These are phyloP conservation scores for Moesziomyces sp. DNA, from an alignment of 1,284 basidiomycete genomes.

Conservation along the genomic window DNA sequence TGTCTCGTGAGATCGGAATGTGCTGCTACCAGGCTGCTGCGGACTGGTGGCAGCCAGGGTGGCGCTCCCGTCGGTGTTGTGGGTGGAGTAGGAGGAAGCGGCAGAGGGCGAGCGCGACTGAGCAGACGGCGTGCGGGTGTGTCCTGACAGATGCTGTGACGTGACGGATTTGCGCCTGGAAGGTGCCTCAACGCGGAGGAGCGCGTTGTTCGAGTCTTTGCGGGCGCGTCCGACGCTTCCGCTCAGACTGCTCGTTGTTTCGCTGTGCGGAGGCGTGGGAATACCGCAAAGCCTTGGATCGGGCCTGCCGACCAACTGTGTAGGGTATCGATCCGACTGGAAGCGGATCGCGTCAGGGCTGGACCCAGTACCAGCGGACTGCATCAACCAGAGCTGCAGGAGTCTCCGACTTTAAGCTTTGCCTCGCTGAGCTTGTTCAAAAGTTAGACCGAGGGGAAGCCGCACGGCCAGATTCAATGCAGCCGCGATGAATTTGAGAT, in stretches of 20 bases:
- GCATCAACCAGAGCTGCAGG: not conserved
- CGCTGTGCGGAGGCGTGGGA: slow-evolving; percentile 47
- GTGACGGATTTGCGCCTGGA: not conserved
- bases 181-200: not conserved
- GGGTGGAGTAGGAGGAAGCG: slow-evolving; percentile 26
- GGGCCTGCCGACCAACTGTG: not conserved
- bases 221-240: slow-evolving; percentile 31
- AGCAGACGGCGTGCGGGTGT: not conserved
- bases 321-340: slow-evolving; percentile 3
- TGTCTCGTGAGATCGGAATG: slow-evolving; percentile 7
- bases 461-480: too few species aligned
- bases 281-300: slow-evolving; percentile 10
- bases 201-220: slow-evolving; percentile 21
- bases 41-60: slow-evolving; percentile 33
- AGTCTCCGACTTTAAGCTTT: not conserved
- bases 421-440: not conserved
- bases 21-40: slow-evolving; percentile 5
- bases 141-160: slow-evolving; percentile 1
- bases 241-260: slow-evolving; percentile 34
- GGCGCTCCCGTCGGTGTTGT: slow-evolving; percentile 36
- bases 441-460: not conserved
- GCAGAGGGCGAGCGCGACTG: slow-evolving; percentile 24
- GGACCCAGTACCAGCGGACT: not conserved
- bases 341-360: slow-evolving; percentile 16
- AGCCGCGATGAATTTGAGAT: too few species aligned